Percentiles rank a stretch among this genome's conserved stretches.
Conservation (phyloP, 768 basidiomycete genomes). For the Lanmaoa rubissima region DNA sequence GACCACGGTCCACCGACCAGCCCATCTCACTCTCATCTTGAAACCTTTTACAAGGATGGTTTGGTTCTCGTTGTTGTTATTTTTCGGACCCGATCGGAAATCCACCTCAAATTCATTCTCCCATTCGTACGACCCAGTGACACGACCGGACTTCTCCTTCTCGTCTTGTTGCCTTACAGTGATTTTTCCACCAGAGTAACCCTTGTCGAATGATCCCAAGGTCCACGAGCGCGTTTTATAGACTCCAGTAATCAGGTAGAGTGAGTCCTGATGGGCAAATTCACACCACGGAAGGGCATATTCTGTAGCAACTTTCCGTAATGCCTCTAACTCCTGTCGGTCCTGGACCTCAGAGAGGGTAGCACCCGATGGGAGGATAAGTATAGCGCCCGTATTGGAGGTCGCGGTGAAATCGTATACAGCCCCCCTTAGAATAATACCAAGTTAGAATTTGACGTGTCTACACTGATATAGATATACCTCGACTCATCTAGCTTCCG, state of each 20-base stretch:
- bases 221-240: slow-evolving; percentile 1
- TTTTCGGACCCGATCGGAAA: neutral
- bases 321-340: neutral
- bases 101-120: neutral
- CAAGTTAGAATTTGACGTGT: neutral
- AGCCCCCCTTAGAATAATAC: neutral
- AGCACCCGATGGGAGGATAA: slow-evolving; percentile 8
- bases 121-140: neutral
- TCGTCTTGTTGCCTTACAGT: neutral
- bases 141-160: too few species aligned
- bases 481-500: neutral
- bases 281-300: neutral
- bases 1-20: neutral
- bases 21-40: slow-evolving; percentile 1
- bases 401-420: neutral
- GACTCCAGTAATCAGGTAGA: slow-evolving; percentile 6
- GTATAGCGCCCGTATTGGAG: neutral
- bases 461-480: neutral
- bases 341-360: neutral
- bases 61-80: slow-evolving; percentile 1
- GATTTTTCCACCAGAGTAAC: neutral
- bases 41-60: slow-evolving; percentile 11
- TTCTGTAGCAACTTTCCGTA: neutral
- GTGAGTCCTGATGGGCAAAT: neutral
- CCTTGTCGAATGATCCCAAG: neutral